Evolutionary conservation across 1,139 yeast genomes (phyloP).

Genomic region (Sugiyamaella novakii): DNA sequence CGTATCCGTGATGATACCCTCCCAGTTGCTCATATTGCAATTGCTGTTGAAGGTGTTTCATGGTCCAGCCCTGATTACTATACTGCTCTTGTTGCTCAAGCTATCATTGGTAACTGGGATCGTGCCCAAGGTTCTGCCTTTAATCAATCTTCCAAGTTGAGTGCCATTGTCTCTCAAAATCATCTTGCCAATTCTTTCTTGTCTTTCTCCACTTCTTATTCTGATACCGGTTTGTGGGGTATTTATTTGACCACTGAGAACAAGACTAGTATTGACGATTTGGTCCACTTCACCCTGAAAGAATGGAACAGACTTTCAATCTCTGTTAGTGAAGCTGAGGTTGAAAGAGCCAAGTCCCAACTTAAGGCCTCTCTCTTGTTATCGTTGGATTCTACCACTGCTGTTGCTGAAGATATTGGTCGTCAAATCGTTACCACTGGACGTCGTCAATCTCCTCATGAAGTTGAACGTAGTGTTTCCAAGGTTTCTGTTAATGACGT

Average conservation of each 20-base stretch:
- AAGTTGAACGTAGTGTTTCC: conserved; percentile 83
- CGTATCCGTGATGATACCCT: conserved; percentile 78
- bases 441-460: conserved; percentile 84
- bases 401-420: conserved; percentile 97
- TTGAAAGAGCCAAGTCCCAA: conserved; percentile 91
- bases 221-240: conserved; percentile 98
- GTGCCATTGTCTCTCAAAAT: conserved; percentile 72
- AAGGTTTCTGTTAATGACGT: conserved; percentile 78
- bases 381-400: conserved; percentile 92
- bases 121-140: conserved; percentile 88
- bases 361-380: conserved; percentile 87
- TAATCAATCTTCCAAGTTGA: conserved; percentile 82
- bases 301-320: conserved; percentile 88
- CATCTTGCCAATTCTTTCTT: conserved; percentile 88
- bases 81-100: conserved; percentile 94
- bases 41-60: conserved; percentile 96
- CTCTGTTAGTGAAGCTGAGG: conserved; percentile 85
- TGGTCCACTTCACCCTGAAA: conserved; percentile 70
- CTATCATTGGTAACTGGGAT: conserved; percentile 97
- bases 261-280: conserved; percentile 63
- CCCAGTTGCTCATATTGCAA: conserved; percentile 88
- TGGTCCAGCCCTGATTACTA: conserved; percentile 97
- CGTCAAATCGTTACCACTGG: conserved; percentile 97
- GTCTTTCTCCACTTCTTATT: conserved; percentile 96
- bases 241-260: conserved; percentile 86